Conservation (phyloP, 2,329 filamentous ascomycete genomes). For the Plenodomus tracheiphilus region DNA sequence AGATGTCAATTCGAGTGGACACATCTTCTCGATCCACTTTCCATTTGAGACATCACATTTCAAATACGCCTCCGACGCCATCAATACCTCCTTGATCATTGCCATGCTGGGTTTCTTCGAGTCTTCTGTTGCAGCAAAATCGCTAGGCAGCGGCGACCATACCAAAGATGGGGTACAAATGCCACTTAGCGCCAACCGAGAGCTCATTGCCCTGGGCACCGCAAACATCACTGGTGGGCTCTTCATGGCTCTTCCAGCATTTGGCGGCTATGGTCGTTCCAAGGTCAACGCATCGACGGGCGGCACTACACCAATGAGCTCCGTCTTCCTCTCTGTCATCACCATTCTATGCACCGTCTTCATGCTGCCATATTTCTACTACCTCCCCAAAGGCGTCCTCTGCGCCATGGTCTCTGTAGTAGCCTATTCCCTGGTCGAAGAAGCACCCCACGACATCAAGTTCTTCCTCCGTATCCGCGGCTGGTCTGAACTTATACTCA, state of each 20-base stretch:
- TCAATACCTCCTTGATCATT: constrained; percentile 91
- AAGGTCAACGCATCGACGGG: constrained; percentile 94
- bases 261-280: constrained; percentile 93
- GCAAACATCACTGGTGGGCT: constrained; percentile 90
- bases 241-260: constrained; percentile 90
- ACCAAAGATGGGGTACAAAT: constrained; percentile 72
- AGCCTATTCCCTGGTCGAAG: constrained; percentile 91
- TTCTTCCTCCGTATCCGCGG: constrained; percentile 88
- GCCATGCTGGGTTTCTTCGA: constrained; percentile 98
- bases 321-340: constrained; percentile 80
- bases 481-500: constrained; percentile 82
- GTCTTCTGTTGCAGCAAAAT: constrained; percentile 93
- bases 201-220: constrained; percentile 86
- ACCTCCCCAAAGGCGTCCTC: constrained; percentile 93
- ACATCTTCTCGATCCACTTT: constrained; percentile 79
- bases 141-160: constrained; percentile 60
- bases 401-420: constrained; percentile 95
- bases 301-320: constrained; percentile 91
- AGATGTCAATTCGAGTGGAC: constrained; percentile 73
- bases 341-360: constrained; percentile 80
- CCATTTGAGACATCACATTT: constrained; percentile 79
- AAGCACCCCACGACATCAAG: constrained; percentile 86
- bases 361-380: constrained; percentile 89
- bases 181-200: constrained; percentile 84
- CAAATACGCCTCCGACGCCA: constrained; percentile 79